phyloP scores from a whole-genome alignment of 75 land plant genomes.

The Selaginella tamariscina region DNA sequence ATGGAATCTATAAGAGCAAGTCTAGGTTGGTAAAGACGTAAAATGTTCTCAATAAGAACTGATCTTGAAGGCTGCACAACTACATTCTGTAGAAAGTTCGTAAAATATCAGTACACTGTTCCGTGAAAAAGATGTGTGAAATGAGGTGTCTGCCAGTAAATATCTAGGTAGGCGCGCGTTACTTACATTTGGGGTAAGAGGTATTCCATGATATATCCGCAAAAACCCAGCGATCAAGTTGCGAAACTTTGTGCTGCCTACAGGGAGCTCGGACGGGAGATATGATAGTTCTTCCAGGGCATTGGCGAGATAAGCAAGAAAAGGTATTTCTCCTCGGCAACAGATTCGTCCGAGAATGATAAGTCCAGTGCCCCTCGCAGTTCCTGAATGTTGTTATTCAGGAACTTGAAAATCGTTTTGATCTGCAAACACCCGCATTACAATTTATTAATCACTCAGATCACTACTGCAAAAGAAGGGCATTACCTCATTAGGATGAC shows the following conservation, averaged over 20 bases:
- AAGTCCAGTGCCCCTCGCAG: slow-evolving; percentile 81
- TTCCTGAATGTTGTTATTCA: slow-evolving; percentile 63
- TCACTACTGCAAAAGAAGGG: neutral
- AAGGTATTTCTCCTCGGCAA: slow-evolving; percentile 97
- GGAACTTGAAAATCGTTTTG: slow-evolving; percentile 80
- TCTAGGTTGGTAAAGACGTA: slow-evolving; percentile 72
- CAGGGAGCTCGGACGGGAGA: slow-evolving; percentile 75
- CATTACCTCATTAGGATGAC: slow-evolving; percentile 74
- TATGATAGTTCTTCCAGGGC: slow-evolving; percentile 50
- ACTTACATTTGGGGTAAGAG: slow-evolving; percentile 64
- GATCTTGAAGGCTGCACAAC: slow-evolving; percentile 83
- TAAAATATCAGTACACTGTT: slow-evolving; percentile 34
- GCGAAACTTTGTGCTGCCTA: slow-evolving; percentile 65
- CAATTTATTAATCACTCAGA: neutral
- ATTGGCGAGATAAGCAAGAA: slow-evolving; percentile 80
- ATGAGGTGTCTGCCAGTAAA: slow-evolving; percentile 72
- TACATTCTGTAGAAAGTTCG: slow-evolving; percentile 42
- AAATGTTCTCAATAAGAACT: slow-evolving; percentile 73
- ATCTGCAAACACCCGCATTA: slow-evolving; percentile 56
- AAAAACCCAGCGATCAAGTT: slow-evolving; percentile 75
- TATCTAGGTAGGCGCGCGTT: slow-evolving; percentile 58
- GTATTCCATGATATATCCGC: slow-evolving; percentile 74
- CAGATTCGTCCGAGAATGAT: slow-evolving; percentile 76
- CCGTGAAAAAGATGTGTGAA: slow-evolving; percentile 52
- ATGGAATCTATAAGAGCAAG: slow-evolving; percentile 86